These are phyloP conservation scores for Starmerella stellata DNA, from an alignment of 805 yeast genomes.

Conservation along the genomic window DNA sequence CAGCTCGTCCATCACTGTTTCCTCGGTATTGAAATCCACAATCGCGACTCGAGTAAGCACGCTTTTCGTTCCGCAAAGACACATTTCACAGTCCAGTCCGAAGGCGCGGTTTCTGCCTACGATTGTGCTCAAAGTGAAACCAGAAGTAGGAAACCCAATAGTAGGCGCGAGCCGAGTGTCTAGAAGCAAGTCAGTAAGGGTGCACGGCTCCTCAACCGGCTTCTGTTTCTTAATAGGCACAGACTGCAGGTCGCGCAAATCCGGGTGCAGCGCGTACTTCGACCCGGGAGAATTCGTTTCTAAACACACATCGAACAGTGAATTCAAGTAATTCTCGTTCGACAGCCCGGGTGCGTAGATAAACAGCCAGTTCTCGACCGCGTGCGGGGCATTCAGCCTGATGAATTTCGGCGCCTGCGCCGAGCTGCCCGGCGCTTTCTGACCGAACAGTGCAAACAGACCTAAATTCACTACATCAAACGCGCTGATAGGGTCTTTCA, in stretches of 20 bases:
- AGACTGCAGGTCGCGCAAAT: background rate
- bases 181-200: conserved; percentile 10
- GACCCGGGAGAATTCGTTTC: background rate
- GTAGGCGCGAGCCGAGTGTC: background rate
- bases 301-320: background rate
- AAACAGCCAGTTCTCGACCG: conserved; percentile 4
- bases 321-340: background rate
- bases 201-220: conserved; percentile 4
- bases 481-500: background rate
- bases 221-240: background rate
- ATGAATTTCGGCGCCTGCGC: background rate
- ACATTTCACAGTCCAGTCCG: conserved; percentile 92
- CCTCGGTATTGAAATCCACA: conserved; percentile 34
- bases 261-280: background rate
- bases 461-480: conserved; percentile 3
- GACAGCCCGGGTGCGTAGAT: conserved; percentile 2
- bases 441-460: background rate
- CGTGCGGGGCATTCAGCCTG: background rate
- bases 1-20: conserved; percentile 44
- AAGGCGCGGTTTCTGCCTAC: conserved; percentile 28
- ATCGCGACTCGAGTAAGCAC: conserved; percentile 66
- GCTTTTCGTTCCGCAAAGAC: conserved; percentile 40
- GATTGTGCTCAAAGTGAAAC: conserved; percentile 4
- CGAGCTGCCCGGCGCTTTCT: background rate
- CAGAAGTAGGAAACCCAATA: conserved; percentile 7